Conservation (phyloP, 345 rosid species). For the Crucihimalaya himalaica region DNA sequence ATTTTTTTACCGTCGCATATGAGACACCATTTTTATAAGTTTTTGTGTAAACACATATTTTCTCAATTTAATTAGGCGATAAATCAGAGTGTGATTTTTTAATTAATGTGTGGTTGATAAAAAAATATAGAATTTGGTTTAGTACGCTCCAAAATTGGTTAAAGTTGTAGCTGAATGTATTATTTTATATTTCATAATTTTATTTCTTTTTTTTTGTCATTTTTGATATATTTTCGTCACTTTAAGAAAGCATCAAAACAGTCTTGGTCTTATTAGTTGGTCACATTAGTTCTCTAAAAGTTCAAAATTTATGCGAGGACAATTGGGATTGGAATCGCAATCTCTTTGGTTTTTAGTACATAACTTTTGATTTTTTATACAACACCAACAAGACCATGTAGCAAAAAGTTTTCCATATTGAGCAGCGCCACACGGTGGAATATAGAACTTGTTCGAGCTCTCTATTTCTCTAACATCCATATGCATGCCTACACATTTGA, state of each 20-base stretch:
- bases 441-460: not conserved
- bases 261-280: too few species aligned
- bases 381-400: conserved; percentile 23
- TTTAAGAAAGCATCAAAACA: too few species aligned
- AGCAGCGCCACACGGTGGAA: not conserved
- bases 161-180: not conserved
- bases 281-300: not conserved
- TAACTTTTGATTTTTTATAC: not conserved
- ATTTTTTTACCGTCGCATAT: too few species aligned
- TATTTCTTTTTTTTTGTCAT: too few species aligned
- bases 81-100: too few species aligned
- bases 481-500: conserved; percentile 14
- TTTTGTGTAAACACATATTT: not conserved
- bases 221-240: too few species aligned
- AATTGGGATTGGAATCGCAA: not conserved
- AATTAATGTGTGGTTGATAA: too few species aligned
- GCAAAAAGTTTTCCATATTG: not conserved
- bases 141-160: not conserved
- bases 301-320: conserved; percentile 17
- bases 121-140: too few species aligned
- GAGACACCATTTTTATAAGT: not conserved
- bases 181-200: too few species aligned
- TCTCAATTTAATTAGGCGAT: too few species aligned
- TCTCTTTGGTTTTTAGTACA: not conserved
- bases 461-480: conserved; percentile 11